Evolutionary conservation across 2,329 filamentous ascomycete species (phyloP), one percentile per base, ranked within the genome.

Genomic region (Aschersonia sp.): DNA sequence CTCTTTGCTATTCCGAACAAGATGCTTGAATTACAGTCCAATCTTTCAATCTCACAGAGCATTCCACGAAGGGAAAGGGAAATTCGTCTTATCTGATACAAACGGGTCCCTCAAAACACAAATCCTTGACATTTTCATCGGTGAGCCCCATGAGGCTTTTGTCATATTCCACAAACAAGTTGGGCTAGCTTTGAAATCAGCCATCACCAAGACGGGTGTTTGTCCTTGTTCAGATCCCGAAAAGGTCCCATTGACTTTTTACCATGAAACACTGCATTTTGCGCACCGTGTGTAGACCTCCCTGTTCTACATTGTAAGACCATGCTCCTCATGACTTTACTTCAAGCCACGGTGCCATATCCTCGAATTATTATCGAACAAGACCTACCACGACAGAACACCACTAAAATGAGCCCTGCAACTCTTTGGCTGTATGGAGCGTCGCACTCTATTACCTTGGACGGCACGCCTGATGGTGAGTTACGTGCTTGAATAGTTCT

Each of bases 381-480:
- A 39, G 47, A 54, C 22, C 49, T 54, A n/a, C 51, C 52, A 22
- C 51, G 39, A 8, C 53, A 50, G 9, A 50, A 46, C 11, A 29
- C 8, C 0, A 42, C 9, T 14, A 46, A 48, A 10, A 50, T 5
- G 14, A 56, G 53, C 30, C 46, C 49, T 10, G 50, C 53, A 9
- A 56, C 50, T 2, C 52, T 56, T 5, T 56, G 52, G 54, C 49
- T 53, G 1, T 54, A 50, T 52, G 53, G 54, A 1, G 54, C 52
- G 12, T 52, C 53, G 6, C 39, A 53, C 42, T 52, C 49, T n/a
- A 49, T 55, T 30, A 53, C 52, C 8, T 50, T 56, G 44, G 52
- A 56, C 45, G 52, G 50, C 2, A 55, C 54, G 30, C 5, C 47
- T 8, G 49, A 55, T 22, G 6, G 51, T 52, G 35, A 48, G 53